These are phyloP conservation scores for Crithidia expoeki DNA, from an alignment of 208 protist genomes.

Conservation along the genomic window DNA sequence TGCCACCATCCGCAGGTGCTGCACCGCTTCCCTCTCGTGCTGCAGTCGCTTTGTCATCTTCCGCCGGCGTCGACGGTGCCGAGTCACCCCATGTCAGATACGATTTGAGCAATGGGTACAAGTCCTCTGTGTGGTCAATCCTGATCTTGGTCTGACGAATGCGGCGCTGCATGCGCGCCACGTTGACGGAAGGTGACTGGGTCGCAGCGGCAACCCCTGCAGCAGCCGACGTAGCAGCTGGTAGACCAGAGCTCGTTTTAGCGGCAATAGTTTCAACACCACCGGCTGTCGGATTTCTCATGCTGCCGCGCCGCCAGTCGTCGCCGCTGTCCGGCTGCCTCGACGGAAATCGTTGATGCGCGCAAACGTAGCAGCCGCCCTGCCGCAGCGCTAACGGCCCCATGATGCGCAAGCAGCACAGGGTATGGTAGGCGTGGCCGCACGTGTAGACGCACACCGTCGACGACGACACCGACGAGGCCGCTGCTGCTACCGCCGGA, in stretches of 20 bases:
- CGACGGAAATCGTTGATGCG: constrained; percentile 11
- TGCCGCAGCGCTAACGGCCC: background rate
- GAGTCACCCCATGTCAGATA: constrained; percentile 23
- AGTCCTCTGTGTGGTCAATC: constrained; percentile 30
- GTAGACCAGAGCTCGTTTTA: background rate
- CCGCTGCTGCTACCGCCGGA: constrained; percentile 1
- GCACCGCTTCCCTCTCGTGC: background rate
- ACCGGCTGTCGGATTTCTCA: background rate
- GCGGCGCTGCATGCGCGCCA: constrained; percentile 32
- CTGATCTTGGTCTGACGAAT: constrained; percentile 34
- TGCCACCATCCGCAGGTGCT: background rate
- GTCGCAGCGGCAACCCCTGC: background rate
- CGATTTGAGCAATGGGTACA: constrained; percentile 42
- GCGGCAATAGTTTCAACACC: background rate
- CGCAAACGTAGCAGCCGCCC: constrained; percentile 21
- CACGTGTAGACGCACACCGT: constrained; percentile 72
- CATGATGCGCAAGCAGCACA: constrained; percentile 32
- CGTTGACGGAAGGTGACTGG: constrained; percentile 8
- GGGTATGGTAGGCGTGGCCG: constrained; percentile 80
- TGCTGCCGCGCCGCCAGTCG: background rate
- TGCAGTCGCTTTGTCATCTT: background rate
- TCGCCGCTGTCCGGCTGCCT: background rate
- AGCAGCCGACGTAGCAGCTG: background rate
- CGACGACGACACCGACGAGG: constrained; percentile 5
- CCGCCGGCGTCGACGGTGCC: background rate